Conservation (phyloP, 2,329 filamentous ascomycete genomes). For the Pezicula radicicola region DNA sequence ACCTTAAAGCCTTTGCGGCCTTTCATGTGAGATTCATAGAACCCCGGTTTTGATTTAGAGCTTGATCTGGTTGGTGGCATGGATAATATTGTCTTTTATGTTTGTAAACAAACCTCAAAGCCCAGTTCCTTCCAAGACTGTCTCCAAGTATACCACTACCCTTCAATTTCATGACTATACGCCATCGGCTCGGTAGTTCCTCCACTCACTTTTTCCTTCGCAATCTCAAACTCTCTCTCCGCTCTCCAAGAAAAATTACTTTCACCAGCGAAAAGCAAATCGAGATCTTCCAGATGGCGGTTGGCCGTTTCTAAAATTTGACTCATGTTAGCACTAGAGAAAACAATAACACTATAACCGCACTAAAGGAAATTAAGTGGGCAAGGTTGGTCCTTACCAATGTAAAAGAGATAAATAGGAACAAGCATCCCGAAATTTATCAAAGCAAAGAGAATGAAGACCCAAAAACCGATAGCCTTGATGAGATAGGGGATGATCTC, state of each 20-base stretch:
- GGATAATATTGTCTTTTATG: no score
- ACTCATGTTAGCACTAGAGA: no score
- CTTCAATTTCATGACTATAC: background rate
- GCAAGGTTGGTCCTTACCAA: slow-evolving; percentile 7
- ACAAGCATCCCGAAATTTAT: slow-evolving; percentile 26
- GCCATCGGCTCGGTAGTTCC: background rate
- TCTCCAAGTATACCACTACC: no score
- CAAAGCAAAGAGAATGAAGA: slow-evolving; percentile 30
- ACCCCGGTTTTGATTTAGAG: no score
- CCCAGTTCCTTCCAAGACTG: no score
- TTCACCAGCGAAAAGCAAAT: slow-evolving; percentile 24
- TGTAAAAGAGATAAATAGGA: slow-evolving; percentile 26
- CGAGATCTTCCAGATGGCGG: slow-evolving; percentile 22
- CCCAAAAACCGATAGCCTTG: slow-evolving; percentile 26
- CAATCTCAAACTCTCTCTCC: slow-evolving; percentile 18
- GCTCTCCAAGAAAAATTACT: slow-evolving; percentile 22
- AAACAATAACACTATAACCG: no score
- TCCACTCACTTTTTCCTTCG: background rate
- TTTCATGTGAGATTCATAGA: no score
- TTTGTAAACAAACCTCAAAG: no score
- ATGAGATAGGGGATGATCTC: slow-evolving; percentile 30
- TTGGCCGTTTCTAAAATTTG: slow-evolving; percentile 19
- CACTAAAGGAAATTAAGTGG: background rate
- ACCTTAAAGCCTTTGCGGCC: no score
- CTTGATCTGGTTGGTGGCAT: no score